A percentile compares a stretch with the other conserved stretches of the same genome.
Evolutionary conservation across 1,284 basidiomycete genomes (phyloP).

Genomic region (Hypsizygus ulmarius): DNA sequence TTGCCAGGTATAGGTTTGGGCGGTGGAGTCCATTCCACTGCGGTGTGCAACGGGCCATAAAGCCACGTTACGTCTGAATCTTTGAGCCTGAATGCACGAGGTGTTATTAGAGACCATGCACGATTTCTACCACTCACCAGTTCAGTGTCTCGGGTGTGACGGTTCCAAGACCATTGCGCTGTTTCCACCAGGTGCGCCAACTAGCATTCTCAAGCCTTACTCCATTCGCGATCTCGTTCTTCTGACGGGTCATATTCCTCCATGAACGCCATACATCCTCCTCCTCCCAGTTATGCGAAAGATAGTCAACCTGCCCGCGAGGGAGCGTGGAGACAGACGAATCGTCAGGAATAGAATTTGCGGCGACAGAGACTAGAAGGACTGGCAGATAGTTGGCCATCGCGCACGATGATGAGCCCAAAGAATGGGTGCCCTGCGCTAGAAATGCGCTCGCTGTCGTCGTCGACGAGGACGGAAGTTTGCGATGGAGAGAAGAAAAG

Average conservation of each 20-base stretch:
- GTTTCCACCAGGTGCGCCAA: slow-evolving; percentile 99
- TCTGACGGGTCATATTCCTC: slow-evolving; percentile 98
- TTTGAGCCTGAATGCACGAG: slow-evolving; percentile 75
- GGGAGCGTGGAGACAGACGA: slow-evolving; percentile 62
- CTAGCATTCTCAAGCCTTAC: slow-evolving; percentile 94
- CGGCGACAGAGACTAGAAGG: slow-evolving; percentile 60
- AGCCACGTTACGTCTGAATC: slow-evolving; percentile 99
- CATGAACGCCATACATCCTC: slow-evolving; percentile 98
- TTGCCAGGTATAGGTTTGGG: slow-evolving; percentile 41
- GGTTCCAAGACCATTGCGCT: slow-evolving; percentile 94
- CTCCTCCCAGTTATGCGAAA: slow-evolving; percentile 95
- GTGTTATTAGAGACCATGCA: slow-evolving; percentile 13
- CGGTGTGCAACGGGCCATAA: slow-evolving; percentile 94
- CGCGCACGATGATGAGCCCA: slow-evolving; percentile 15
- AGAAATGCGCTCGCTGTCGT: slow-evolving; percentile 14
- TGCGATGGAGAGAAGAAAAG: slow-evolving; percentile 9
- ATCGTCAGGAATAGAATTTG: slow-evolving; percentile 62
- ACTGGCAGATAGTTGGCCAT: slow-evolving; percentile 72
- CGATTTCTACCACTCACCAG: slow-evolving; percentile 66
- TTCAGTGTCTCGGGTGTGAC: slow-evolving; percentile 97
- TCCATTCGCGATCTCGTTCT: slow-evolving; percentile 97
- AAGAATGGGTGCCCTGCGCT: slow-evolving; percentile 13
- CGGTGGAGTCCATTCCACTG: slow-evolving; percentile 70
- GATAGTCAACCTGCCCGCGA: slow-evolving; percentile 76
- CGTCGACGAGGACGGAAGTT: slow-evolving; percentile 8